Conservation (phyloP, 2,329 filamentous ascomycete genomes). For the Fusarium sp. region DNA sequence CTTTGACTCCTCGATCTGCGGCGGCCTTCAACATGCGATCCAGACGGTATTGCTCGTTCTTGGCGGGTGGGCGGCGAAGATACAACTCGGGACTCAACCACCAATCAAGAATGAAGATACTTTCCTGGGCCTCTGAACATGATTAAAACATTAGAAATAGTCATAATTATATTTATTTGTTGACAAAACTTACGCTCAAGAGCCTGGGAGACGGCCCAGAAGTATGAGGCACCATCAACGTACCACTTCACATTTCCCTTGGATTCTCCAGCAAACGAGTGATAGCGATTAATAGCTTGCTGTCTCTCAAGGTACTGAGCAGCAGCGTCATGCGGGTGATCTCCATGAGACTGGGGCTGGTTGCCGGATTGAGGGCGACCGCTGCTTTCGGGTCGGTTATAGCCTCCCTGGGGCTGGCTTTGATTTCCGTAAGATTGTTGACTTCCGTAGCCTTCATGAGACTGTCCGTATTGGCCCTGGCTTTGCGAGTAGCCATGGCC, state of each 20-base stretch:
- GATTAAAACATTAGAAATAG: conserved; percentile 13
- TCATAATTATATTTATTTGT: neutral
- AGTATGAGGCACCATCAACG: conserved; percentile 85
- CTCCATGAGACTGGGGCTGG: conserved; percentile 3
- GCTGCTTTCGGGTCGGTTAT: neutral
- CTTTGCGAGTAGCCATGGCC: conserved; percentile 44
- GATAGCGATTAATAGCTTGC: conserved; percentile 64
- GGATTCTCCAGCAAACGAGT: conserved; percentile 78
- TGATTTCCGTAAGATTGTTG: neutral
- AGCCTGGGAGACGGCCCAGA: conserved; percentile 85
- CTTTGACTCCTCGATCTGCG: conserved; percentile 83
- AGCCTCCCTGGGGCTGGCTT: neutral
- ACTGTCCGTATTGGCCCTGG: conserved; percentile 15
- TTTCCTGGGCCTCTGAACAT: conserved; percentile 71
- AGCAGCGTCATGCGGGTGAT: conserved; percentile 9
- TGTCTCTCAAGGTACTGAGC: conserved; percentile 52
- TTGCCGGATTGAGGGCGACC: conserved; percentile 7
- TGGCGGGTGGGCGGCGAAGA: conserved; percentile 81
- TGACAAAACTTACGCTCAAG: conserved; percentile 66
- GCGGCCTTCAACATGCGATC: conserved; percentile 85
- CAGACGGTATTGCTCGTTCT: conserved; percentile 84
- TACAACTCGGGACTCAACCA: conserved; percentile 92
- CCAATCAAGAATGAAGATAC: conserved; percentile 89
- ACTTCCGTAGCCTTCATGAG: conserved; percentile 11
- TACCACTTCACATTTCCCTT: conserved; percentile 87